These are phyloP conservation scores for Globisporangium cystogenes DNA, from an alignment of 352 stramenopile species.

Conservation along the genomic window DNA sequence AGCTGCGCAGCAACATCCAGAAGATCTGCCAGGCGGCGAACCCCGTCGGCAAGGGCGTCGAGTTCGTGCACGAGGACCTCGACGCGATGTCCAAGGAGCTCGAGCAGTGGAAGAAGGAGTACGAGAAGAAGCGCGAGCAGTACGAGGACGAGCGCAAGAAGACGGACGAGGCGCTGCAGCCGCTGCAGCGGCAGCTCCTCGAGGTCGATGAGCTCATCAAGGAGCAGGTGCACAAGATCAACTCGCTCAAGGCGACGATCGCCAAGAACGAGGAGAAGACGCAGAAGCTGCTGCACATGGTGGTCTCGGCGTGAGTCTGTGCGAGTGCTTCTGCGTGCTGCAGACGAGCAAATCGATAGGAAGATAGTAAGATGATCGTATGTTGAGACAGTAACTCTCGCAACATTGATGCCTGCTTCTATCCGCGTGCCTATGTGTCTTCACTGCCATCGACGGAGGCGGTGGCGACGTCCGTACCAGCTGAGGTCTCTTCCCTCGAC, in stretches of 20 bases:
- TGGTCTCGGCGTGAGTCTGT: constrained; percentile 56
- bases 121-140: constrained; percentile 65
- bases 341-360: no score
- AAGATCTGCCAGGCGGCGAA: constrained; percentile 89
- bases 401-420: neutral
- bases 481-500: neutral
- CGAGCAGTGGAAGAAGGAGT: constrained; percentile 87
- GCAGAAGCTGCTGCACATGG: constrained; percentile 83
- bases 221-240: constrained; percentile 90
- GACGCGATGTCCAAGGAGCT: constrained; percentile 93
- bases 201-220: constrained; percentile 90
- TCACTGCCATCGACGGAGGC: neutral
- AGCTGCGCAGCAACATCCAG: constrained; percentile 82
- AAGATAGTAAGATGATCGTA: no score
- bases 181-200: constrained; percentile 73
- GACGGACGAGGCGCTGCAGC: constrained; percentile 78
- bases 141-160: constrained; percentile 84
- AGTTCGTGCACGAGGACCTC: constrained; percentile 93
- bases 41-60: constrained; percentile 89
- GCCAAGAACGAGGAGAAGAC: constrained; percentile 92
- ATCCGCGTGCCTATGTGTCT: neutral
- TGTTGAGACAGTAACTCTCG: neutral
- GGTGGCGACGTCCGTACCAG: no score
- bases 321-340: neutral
- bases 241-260: constrained; percentile 89